These are phyloP conservation scores for Acacia melanoxylon DNA, from an alignment of 306 rosid species.

Conservation along the genomic window DNA sequence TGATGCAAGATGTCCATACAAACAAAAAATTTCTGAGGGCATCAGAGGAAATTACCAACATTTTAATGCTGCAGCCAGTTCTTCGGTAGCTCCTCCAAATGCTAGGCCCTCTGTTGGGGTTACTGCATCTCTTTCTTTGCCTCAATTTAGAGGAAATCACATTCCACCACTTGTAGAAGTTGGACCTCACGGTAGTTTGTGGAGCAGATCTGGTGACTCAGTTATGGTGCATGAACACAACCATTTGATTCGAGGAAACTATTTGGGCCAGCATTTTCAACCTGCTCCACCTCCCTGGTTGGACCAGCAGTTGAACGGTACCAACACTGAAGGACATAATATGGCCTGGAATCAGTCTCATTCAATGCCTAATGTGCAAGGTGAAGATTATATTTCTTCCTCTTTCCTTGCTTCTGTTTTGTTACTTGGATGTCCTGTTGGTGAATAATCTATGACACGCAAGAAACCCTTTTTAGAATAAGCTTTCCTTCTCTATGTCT, in stretches of 20 bases:
- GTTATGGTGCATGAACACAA: constrained; percentile 61
- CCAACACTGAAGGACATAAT: constrained; percentile 55
- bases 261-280: constrained; percentile 75
- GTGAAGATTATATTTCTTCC: constrained; percentile 30
- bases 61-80: constrained; percentile 59
- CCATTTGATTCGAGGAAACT: constrained; percentile 67
- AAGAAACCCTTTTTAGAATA: background rate
- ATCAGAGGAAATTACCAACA: constrained; percentile 62
- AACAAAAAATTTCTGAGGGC: constrained; percentile 76
- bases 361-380: constrained; percentile 63
- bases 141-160: constrained; percentile 43
- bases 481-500: background rate
- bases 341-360: constrained; percentile 72
- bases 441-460: background rate
- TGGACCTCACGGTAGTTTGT: constrained; percentile 53
- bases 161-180: constrained; percentile 59
- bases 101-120: constrained; percentile 66
- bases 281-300: constrained; percentile 74
- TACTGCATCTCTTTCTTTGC: constrained; percentile 49
- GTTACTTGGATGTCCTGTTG: constrained; percentile 7
- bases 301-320: constrained; percentile 64
- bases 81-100: constrained; percentile 61
- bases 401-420: constrained; percentile 9
- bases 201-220: constrained; percentile 62
- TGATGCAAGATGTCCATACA: constrained; percentile 76